Evolutionary conservation across 805 yeast species (phyloP).

Genomic region (Brettanomyces sp.): DNA sequence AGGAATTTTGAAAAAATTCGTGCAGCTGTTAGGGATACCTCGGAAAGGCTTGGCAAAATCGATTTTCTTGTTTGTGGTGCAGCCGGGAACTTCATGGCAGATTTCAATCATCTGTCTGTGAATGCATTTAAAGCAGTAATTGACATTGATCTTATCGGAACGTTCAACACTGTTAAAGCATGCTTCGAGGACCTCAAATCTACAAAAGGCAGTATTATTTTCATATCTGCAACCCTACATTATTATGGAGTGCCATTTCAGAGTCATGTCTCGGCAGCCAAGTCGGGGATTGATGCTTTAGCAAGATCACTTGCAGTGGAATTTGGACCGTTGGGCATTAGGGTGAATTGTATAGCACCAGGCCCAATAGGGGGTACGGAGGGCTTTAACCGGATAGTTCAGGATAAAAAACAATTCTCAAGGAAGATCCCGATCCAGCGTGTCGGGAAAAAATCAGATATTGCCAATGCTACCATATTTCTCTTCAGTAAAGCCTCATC

Average conservation of each 20-base stretch:
- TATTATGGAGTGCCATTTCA: constrained; percentile 86
- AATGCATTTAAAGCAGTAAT: constrained; percentile 87
- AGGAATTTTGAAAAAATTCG: constrained; percentile 53
- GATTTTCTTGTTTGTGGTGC: constrained; percentile 93
- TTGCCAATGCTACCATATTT: constrained; percentile 80
- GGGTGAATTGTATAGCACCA: constrained; percentile 83
- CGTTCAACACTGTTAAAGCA: constrained; percentile 85
- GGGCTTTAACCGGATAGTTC: constrained; percentile 61
- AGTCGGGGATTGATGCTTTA: constrained; percentile 89
- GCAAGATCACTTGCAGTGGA: constrained; percentile 82
- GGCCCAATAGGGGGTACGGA: constrained; percentile 86
- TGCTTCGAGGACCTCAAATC: constrained; percentile 53
- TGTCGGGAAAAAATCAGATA: constrained; percentile 52
- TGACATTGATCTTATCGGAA: constrained; percentile 79
- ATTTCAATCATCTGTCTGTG: constrained; percentile 66
- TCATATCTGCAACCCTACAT: constrained; percentile 85
- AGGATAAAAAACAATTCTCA: constrained; percentile 31
- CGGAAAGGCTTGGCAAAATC: constrained; percentile 60
- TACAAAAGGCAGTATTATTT: constrained; percentile 63
- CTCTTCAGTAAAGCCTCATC: constrained; percentile 76
- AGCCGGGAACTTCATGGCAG: constrained; percentile 86
- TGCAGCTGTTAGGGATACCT: constrained; percentile 57
- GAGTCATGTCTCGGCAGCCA: constrained; percentile 87
- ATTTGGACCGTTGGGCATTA: constrained; percentile 80
- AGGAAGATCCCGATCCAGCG: constrained; percentile 16